Base-by-base conservation (phyloP, 148 eudicot genomes). In the Hydrangea macrophylla region DNA sequence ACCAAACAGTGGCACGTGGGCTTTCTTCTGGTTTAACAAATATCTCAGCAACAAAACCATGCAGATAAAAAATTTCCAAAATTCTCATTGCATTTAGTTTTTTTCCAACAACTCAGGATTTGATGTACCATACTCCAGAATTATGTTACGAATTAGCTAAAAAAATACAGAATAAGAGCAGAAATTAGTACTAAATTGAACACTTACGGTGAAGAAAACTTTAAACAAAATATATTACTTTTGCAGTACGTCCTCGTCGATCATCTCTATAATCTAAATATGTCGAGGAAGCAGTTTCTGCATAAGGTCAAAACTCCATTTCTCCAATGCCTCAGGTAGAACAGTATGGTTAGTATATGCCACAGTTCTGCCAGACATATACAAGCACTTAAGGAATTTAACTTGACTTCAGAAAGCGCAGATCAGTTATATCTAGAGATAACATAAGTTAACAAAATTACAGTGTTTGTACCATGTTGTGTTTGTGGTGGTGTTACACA, bases 321-420 rank as follows among this genome's bases (percentile, higher is more conserved):
- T 93, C 79, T 93, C 98, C 81, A 93, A 73, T 62, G 98, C 98
- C 76, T 93, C 98, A 30, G 98, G 98, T 68, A 93, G 79, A 65
- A 93, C 98, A 20, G 98, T 90, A 74, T 93, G 98, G 75, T 90
- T 93, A 71, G 98, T 90, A 77, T 93, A 93, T 57, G 98, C 98
- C 73, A 93, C 92, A 61, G 96, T 88, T 81, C 98, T 93, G 87
- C 44, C 56, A 71, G 40, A n/a, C 50, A 58, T 55, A 50, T 7
- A 44, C 25, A 30, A 62, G 25, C 51, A 60, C 17, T 31, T 70
- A 50, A 63, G 72, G 61, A 56, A 42, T 40, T 58, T 22, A 20
- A 20, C 50, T 45, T 35, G 8, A 50, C 25, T 67, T 28, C 42
- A 27, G 20, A 32, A 30, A 10, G 8, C 64, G 28, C n/a, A 44